Conservation (phyloP, 495 filamentous ascomycete genomes). For the Penicillium coffeae region DNA sequence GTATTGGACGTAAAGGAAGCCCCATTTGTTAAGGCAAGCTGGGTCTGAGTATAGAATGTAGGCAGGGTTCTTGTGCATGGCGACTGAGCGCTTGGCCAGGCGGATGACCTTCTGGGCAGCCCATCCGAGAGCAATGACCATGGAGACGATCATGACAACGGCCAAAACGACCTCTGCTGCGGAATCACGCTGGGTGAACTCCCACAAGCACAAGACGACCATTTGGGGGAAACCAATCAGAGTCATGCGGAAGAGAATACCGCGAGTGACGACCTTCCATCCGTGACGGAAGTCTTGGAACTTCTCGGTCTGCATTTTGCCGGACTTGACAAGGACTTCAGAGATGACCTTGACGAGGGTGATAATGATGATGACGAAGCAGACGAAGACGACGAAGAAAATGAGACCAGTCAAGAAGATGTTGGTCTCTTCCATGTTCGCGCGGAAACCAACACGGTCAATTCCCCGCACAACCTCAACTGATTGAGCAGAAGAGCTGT, state of each 20-base stretch:
- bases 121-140: conserved; percentile 77
- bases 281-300: conserved; percentile 93
- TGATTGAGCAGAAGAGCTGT: conserved; percentile 40
- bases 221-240: conserved; percentile 95
- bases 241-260: conserved; percentile 85
- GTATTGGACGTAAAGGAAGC: conserved; percentile 97
- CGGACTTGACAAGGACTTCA: conserved; percentile 67
- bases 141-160: conserved; percentile 82
- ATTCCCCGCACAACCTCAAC: conserved; percentile 79
- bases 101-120: conserved; percentile 85
- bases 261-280: conserved; percentile 82
- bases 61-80: conserved; percentile 92
- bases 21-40: conserved; percentile 92
- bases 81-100: conserved; percentile 81
- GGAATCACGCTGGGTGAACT: conserved; percentile 83
- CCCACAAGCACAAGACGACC: conserved; percentile 88
- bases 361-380: conserved; percentile 67
- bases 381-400: conserved; percentile 84
- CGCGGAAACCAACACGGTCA: conserved; percentile 81
- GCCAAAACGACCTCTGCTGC: conserved; percentile 83
- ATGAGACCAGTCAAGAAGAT: conserved; percentile 88
- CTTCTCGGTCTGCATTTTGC: conserved; percentile 79
- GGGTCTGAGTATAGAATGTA: conserved; percentile 98
- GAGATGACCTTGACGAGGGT: conserved; percentile 73
- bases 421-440: conserved; percentile 84